These are phyloP conservation scores for Danielozyma ontarioensis DNA, from an alignment of 805 yeast species.

Conservation along the genomic window DNA sequence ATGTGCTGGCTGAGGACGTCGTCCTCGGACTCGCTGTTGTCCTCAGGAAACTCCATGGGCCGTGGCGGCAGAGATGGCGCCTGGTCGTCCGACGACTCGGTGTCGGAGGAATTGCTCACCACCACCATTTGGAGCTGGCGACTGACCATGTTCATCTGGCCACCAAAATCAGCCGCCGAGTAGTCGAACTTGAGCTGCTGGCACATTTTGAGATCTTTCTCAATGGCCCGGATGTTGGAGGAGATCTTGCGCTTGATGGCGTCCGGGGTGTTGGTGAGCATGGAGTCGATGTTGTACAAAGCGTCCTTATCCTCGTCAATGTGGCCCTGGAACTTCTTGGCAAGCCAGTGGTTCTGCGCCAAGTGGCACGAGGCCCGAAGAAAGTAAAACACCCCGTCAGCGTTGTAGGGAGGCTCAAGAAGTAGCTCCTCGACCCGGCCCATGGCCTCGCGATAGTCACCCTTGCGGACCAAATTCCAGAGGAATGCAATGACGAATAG, in stretches of 20 bases:
- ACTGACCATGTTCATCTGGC: too few species aligned
- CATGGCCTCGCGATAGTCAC: constrained; percentile 28
- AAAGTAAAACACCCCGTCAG: constrained; percentile 38
- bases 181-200: constrained; percentile 17
- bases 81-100: too few species aligned
- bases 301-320: neutral
- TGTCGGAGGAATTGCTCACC: too few species aligned
- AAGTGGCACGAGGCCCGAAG: constrained; percentile 27
- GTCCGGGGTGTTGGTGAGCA: constrained; percentile 4
- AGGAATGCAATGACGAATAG: constrained; percentile 34
- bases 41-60: neutral
- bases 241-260: neutral
- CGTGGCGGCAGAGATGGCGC: too few species aligned
- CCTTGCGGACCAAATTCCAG: constrained; percentile 37
- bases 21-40: neutral
- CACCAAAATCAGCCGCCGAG: too few species aligned
- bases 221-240: constrained; percentile 1
- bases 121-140: too few species aligned
- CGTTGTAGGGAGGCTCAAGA: constrained; percentile 38
- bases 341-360: constrained; percentile 11
- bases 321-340: neutral
- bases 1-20: neutral
- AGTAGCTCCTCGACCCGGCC: constrained; percentile 32
- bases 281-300: constrained; percentile 1
- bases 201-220: constrained; percentile 16